Evolutionary conservation across 495 filamentous ascomycete genomes (phyloP), one percentile per base, ranked within the genome.

Genomic region (Aspergillus bridgeri): DNA sequence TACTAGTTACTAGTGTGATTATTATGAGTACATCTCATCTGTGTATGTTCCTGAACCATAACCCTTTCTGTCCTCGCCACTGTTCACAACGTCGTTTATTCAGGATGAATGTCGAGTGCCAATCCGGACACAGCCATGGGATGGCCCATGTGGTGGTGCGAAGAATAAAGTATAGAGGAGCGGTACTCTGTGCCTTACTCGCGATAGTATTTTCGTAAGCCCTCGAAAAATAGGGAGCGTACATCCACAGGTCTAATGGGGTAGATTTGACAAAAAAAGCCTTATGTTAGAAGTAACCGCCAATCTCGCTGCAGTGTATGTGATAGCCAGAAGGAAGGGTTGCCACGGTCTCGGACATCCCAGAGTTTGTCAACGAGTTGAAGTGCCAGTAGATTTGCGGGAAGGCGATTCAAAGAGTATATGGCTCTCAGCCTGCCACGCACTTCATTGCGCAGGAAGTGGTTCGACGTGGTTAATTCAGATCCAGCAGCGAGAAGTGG

Each of bases 381-480:
- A 50, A 61, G 54, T 27, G 51, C 50, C 54, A 51, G 3, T 6
- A 61, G 25, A 58, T 54, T 61, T 25, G 49, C 21, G 6, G 54
- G 54, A 27, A 61, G 27, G 27, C 59, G 59, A 58, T 61, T 61
- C 54, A 58, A 29, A 42, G 59, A 61, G 15, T 58, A 58, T 25
- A 61, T 48, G 44, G 54, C 54, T 50, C 51, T 43, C 2, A 61
- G 55, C 23, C 59, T 53, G 19, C 27, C 49, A 18, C 50, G 49
- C 24, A 61, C 54, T 49, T 54, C 22, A 33, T 57, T 51, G 24
- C 59, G 54, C 54, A 54, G 13, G 18, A 45, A 44, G 44, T 45
- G 15, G 23, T 51, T 54, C n/a, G 54, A 48, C n/a, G 13, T 44
- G 2, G 54, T 58, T 50, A 61, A 19, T 51, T 61, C 59, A 11